phyloP scores from a whole-genome alignment of 306 rosid genomes.

The Calophaca sinica region DNA sequence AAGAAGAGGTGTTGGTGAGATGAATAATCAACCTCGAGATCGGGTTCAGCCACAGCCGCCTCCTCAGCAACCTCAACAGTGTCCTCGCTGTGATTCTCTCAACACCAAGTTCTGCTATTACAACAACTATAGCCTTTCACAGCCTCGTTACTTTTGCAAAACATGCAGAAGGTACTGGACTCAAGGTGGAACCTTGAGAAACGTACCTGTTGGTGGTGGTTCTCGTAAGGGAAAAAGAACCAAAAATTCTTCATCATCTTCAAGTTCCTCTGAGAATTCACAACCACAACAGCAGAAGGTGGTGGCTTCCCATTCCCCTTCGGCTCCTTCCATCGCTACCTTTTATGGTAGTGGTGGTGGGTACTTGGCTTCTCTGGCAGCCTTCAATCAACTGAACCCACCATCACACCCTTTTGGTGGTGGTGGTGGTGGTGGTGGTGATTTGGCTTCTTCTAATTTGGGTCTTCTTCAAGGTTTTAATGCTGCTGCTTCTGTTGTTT shows the following conservation, averaged over 20 bases:
- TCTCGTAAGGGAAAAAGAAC: slow-evolving; percentile 60
- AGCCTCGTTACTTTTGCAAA: slow-evolving; percentile 73
- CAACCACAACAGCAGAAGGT: background rate
- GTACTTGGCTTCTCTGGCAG: slow-evolving; percentile 53
- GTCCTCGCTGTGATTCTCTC: slow-evolving; percentile 67
- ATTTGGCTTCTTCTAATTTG: slow-evolving; percentile 47
- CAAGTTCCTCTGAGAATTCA: slow-evolving; percentile 19
- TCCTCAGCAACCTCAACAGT: slow-evolving; percentile 3
- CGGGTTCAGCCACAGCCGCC: background rate
- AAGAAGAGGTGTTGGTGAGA: no score
- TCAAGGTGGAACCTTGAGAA: slow-evolving; percentile 70
- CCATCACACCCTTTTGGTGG: slow-evolving; percentile 19
- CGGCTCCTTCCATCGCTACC: background rate
- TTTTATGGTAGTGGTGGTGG: slow-evolving; percentile 44
- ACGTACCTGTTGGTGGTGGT: slow-evolving; percentile 73
- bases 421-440: background rate
- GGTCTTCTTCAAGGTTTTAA: slow-evolving; percentile 57
- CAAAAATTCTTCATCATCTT: background rate
- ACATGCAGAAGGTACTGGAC: slow-evolving; percentile 76
- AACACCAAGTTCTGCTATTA: slow-evolving; percentile 77
- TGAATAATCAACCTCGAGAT: background rate
- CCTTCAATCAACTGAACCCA: slow-evolving; percentile 48
- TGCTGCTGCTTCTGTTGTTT: slow-evolving; percentile 34
- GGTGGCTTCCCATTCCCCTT: background rate
- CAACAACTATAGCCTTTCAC: slow-evolving; percentile 71